Evolutionary conservation across 805 yeast species (phyloP).

Genomic region (Yarrowia sp.): DNA sequence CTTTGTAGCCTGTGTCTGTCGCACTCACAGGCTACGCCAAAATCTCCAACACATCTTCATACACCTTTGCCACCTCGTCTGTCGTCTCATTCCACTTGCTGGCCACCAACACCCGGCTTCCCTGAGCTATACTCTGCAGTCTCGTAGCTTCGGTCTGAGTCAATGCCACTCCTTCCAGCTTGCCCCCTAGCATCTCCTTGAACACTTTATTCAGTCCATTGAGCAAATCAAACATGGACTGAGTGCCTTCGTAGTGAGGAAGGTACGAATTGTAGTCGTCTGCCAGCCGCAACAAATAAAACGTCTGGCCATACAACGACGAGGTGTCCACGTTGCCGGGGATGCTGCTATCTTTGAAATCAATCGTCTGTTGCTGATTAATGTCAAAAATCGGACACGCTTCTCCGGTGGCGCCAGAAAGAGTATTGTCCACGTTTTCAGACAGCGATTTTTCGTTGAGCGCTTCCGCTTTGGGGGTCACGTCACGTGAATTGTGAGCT

Average conservation of each 20-base stretch:
- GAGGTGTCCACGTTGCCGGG: slow-evolving; percentile 24
- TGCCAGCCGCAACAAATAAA: slow-evolving; percentile 66
- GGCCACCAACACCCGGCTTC: neutral
- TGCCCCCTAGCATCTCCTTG: slow-evolving; percentile 3
- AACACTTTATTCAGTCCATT: slow-evolving; percentile 49
- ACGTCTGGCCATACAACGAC: slow-evolving; percentile 61
- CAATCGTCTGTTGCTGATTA: slow-evolving; percentile 23
- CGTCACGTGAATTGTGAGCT: neutral
- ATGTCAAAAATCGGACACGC: slow-evolving; percentile 11
- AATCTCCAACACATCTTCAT: slow-evolving; percentile 26
- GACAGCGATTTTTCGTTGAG: neutral
- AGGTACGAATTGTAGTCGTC: slow-evolving; percentile 72
- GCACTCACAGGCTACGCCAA: neutral
- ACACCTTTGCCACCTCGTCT: neutral
- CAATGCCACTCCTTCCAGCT: slow-evolving; percentile 47
- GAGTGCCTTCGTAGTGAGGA: slow-evolving; percentile 50
- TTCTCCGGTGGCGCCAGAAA: neutral
- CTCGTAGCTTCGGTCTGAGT: slow-evolving; percentile 61
- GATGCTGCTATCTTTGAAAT: neutral
- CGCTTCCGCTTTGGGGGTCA: neutral
- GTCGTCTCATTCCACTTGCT: neutral
- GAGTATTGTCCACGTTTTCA: neutral
- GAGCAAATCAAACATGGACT: slow-evolving; percentile 54
- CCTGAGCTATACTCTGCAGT: slow-evolving; percentile 45
- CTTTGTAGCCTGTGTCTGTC: no score